These are phyloP conservation scores for Quercus agrifolia DNA, from an alignment of 306 rosid genomes.

Conservation along the genomic window DNA sequence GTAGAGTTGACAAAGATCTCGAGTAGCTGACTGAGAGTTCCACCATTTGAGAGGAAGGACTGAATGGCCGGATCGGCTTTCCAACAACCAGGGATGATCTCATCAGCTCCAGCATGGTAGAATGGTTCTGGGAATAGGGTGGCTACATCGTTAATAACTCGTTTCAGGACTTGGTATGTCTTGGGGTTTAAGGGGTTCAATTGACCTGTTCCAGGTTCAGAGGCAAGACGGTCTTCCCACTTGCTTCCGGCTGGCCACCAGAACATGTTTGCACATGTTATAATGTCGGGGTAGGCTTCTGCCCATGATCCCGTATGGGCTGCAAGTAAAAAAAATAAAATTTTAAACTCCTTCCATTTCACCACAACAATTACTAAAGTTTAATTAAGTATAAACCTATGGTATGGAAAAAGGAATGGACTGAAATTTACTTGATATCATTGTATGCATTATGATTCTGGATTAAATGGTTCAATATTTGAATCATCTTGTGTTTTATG, in stretches of 20 bases:
- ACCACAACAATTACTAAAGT: not conserved
- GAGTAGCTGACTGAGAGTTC: constrained; percentile 67
- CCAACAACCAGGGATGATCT: constrained; percentile 82
- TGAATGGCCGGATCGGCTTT: constrained; percentile 61
- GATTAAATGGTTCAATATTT: no score
- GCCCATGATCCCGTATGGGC: constrained; percentile 96
- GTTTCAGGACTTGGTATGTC: constrained; percentile 68
- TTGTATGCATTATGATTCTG: no score
- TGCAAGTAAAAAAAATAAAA: constrained; percentile 24
- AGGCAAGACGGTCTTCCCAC: constrained; percentile 52
- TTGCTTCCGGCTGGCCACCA: constrained; percentile 64
- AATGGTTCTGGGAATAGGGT: constrained; percentile 67
- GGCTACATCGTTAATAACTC: constrained; percentile 57
- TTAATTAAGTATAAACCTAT: not conserved
- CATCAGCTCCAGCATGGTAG: constrained; percentile 74
- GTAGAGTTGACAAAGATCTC: constrained; percentile 68
- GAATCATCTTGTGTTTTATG: no score
- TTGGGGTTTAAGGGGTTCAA: constrained; percentile 81
- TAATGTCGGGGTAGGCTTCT: constrained; percentile 73
- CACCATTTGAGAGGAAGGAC: constrained; percentile 47
- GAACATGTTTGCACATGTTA: constrained; percentile 84
- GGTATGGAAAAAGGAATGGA: not conserved
- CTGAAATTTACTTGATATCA: not conserved
- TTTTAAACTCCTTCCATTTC: not conserved
- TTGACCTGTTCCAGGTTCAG: constrained; percentile 91